A percentile compares a stretch with the other conserved stretches of the same genome.
Conservation (phyloP, 331 rosid genomes). For the Malus hybrid region DNA sequence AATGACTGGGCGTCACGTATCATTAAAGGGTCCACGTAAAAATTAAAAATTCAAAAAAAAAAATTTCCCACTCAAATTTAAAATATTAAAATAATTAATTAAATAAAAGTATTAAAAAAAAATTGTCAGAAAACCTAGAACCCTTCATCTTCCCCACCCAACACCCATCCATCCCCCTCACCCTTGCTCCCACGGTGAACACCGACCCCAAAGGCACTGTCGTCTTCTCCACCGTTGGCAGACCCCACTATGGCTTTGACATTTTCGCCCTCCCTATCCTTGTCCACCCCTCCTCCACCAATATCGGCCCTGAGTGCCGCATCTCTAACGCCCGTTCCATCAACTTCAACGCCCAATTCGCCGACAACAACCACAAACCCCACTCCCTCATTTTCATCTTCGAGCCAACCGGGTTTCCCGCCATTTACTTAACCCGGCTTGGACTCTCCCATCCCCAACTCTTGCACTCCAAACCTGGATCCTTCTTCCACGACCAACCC, state of each 20-base stretch:
- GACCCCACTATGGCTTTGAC: constrained; percentile 67
- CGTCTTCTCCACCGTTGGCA: constrained; percentile 52
- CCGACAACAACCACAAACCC: neutral
- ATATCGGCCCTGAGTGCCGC: constrained; percentile 24
- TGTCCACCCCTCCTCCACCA: constrained; percentile 3
- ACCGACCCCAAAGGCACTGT: constrained; percentile 44
- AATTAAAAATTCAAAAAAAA: too few relatives aligned
- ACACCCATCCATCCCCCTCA: too few relatives aligned
- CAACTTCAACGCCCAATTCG: constrained; percentile 44
- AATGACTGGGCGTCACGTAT: rapidly evolving
- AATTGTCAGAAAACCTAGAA: too few relatives aligned
- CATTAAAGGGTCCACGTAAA: too few relatives aligned
- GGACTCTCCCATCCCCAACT: constrained; percentile 17
- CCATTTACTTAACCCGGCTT: constrained; percentile 32
- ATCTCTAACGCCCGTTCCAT: constrained; percentile 61
- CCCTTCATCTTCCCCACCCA: too few relatives aligned
- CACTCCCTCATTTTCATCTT: constrained; percentile 50
- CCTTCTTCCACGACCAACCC: constrained; percentile 69
- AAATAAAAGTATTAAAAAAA: too few relatives aligned
- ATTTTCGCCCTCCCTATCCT: constrained; percentile 28
- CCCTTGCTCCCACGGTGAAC: neutral
- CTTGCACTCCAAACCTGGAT: constrained; percentile 22
- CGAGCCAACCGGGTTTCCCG: constrained; percentile 54
- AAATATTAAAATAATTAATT: too few relatives aligned
- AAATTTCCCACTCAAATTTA: too few relatives aligned